These are phyloP conservation scores for Solanum chacoense DNA, from an alignment of 305 asterid genomes.

Conservation along the genomic window DNA sequence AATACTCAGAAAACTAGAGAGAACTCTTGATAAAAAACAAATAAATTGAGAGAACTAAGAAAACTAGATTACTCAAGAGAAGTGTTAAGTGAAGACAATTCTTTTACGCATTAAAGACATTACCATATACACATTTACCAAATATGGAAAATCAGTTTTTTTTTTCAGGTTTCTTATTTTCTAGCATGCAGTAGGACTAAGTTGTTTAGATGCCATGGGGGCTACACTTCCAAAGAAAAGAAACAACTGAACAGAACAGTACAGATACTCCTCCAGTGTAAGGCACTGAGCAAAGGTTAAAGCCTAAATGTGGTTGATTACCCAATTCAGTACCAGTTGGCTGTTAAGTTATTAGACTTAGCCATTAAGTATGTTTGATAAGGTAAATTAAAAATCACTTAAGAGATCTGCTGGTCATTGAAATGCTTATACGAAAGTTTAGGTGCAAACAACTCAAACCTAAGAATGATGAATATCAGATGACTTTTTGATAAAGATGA, in stretches of 20 bases:
- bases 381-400: not conserved
- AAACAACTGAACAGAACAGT: not conserved
- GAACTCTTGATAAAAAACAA: not conserved
- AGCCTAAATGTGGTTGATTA: not conserved
- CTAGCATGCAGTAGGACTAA: not conserved
- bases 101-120: not conserved
- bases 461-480: not conserved
- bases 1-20: not conserved
- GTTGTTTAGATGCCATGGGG: not conserved
- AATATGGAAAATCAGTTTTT: not conserved
- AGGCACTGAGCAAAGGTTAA: not conserved
- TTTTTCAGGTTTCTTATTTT: not conserved
- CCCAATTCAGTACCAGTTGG: not conserved
- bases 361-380: not conserved
- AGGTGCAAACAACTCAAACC: not conserved
- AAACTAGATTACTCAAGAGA: not conserved
- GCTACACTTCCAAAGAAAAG: not conserved
- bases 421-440: not conserved
- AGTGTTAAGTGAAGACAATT: not conserved
- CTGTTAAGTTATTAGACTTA: not conserved
- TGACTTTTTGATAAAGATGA: not conserved
- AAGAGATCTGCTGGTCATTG: not conserved
- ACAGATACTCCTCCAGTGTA: not conserved
- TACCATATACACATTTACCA: not conserved
- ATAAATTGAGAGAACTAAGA: not conserved